Percentiles rank a stretch among this genome's conserved stretches.
Evolutionary conservation across 169 alveolate genomes (phyloP).

Genomic region (Theileria orientalis): DNA sequence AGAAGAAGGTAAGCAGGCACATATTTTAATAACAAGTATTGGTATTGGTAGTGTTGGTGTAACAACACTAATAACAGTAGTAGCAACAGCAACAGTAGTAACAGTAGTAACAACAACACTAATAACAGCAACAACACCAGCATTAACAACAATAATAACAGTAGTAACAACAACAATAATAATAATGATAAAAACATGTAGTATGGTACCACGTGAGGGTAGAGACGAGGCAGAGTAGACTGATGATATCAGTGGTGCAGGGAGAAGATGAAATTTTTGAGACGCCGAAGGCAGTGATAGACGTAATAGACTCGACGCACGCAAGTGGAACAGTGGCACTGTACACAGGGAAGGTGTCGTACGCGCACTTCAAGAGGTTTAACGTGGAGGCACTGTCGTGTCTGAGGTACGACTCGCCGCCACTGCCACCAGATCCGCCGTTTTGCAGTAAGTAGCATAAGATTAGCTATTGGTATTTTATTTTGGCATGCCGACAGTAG

Average conservation of each 20-base stretch:
- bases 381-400: slow-evolving; percentile 79
- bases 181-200: slow-evolving; percentile 15
- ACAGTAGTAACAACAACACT: too few relatives aligned
- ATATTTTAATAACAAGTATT: too few relatives aligned
- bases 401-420: slow-evolving; percentile 62
- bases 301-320: slow-evolving; percentile 74
- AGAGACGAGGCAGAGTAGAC: slow-evolving; percentile 69
- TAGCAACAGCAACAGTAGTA: too few relatives aligned
- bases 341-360: slow-evolving; percentile 73
- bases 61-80: too few relatives aligned
- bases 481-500: too few relatives aligned
- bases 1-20: slow-evolving; percentile 34
- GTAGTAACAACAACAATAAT: too few relatives aligned
- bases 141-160: too few relatives aligned
- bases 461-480: background rate
- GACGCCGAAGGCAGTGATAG: slow-evolving; percentile 70
- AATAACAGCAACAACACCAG: too few relatives aligned
- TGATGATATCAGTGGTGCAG: slow-evolving; percentile 56
- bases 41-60: too few relatives aligned
- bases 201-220: slow-evolving; percentile 80
- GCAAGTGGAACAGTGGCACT: slow-evolving; percentile 79
- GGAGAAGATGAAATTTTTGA: slow-evolving; percentile 66
- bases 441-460: slow-evolving; percentile 73
- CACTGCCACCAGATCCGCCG: slow-evolving; percentile 73
- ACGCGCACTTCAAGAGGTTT: slow-evolving; percentile 69